These are phyloP conservation scores for Penicillium griseofulvum DNA, from an alignment of 2,329 filamentous ascomycete species.

Conservation along the genomic window DNA sequence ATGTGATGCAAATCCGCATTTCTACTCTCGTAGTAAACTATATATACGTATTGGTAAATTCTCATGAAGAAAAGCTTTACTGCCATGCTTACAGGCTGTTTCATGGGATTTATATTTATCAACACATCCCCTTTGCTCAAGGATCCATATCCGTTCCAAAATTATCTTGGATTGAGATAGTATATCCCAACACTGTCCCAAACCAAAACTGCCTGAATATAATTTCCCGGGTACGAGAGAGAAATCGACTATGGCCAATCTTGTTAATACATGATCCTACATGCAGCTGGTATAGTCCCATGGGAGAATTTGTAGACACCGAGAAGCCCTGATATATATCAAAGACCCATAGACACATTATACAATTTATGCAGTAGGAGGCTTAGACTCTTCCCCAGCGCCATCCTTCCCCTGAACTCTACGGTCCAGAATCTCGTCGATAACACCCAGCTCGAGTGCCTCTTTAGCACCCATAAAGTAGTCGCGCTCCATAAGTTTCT, in stretches of 20 bases:
- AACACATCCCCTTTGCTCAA: neutral
- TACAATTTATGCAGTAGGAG: conserved; percentile 15
- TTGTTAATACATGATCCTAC: neutral
- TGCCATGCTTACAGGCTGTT: neutral
- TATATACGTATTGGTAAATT: neutral
- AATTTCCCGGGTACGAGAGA: no score
- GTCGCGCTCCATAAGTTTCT: conserved; percentile 94
- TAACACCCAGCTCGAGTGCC: conserved; percentile 83
- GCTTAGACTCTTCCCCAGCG: conserved; percentile 23
- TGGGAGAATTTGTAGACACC: neutral
- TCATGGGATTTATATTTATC: neutral
- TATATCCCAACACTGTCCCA: neutral
- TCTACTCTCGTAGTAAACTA: neutral
- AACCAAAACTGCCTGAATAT: neutral
- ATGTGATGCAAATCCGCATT: conserved; percentile 4
- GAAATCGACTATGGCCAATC: neutral
- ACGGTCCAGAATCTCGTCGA: conserved; percentile 76
- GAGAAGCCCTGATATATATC: neutral
- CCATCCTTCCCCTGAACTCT: conserved; percentile 31
- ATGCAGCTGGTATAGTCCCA: neutral
- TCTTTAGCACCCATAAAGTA: conserved; percentile 89
- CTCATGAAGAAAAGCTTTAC: neutral
- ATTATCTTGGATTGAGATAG: neutral
- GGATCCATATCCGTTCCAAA: neutral
- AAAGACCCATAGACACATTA: neutral